Evolutionary conservation across 2,329 filamentous ascomycete species (phyloP), one percentile per base, ranked within the genome.

Genomic region (Alternaria burnsii): DNA sequence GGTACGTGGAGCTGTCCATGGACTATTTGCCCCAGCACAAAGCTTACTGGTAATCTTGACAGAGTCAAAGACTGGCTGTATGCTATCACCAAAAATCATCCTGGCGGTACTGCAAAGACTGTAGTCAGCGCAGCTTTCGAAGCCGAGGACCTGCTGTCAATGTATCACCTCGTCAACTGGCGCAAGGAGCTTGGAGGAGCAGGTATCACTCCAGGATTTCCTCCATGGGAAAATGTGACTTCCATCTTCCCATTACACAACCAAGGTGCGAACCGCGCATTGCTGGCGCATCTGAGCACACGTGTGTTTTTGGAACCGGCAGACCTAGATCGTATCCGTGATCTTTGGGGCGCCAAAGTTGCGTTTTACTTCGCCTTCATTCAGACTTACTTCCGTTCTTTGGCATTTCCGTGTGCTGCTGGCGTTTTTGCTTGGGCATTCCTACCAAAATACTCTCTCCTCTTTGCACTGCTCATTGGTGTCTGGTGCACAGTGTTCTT

Each of bases 31-130:
- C 22, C 38, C 22, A 7, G 9, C 16, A 34, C 16, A 26, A 40
- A 14, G 4, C 22, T n/a, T 9, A 36, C 32, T 30, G 46, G 40
- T 3, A 10, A 22, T 16, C 28, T 10, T 8, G 3, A 16, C 46
- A 89, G 93, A 58, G 87, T 95, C 8, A 91, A 93, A 76, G 93
- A 96, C 76, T 97, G 91, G 91, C 85, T 96, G 3, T 89, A 92
- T 72, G 91, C 92, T 30, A 88, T 96, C 55, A 85, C 90, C 32
- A 80, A 85, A 36, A 81, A 86, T 44, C 85, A 87, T n/a, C 85
- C 92, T 34, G 80, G 86, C 42, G 82, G 72, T 10, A 71, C 55
- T 7, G 65, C 63, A 18, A 64, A 66, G 20, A 70, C 60, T 16
- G 52, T 71, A 6, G 69, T 86, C 18, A 86, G 92, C 65, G 89